Base-by-base conservation (phyloP, 306 rosid genomes). In the Sindora glabra region DNA sequence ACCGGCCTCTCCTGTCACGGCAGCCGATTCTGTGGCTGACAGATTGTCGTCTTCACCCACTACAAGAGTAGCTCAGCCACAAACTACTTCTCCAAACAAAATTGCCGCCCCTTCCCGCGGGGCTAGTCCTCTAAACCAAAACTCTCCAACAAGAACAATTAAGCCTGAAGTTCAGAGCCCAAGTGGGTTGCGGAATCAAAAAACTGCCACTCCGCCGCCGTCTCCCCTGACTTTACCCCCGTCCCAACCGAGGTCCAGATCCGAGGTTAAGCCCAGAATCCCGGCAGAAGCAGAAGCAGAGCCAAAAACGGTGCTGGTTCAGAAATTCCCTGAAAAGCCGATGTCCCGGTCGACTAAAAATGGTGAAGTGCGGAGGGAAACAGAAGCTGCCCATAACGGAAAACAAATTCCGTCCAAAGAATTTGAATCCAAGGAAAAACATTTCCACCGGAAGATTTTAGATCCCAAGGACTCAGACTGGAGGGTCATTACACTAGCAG, bases 151-250 rank as follows among this genome's bases (percentile, higher is more conserved):
- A n/a, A n/a, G n/a, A n/a, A n/a, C n/a, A n/a, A n/a, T n/a, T n/a
- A n/a, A n/a, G n/a, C n/a, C n/a, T n/a, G n/a, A n/a, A 1, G 50
- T 36, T 59, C 57, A 30, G 7, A 70, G 73, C 75, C 68, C 79
- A 45, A 63, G 52, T n/a, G 75, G 58, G 14, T 75, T 89, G 0
- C 79, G 79, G 0, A 77, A 63, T 40, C 8, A 26, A 24, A 77
- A 65, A 19, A 39, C 32, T 29, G 34, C 34, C 69, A 44, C 75
- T 14, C 73, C 80, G 23, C 94, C 81, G 2, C 94, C 86, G 3
- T 84, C 95, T 70, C 94, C 95, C 26, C 67, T 74, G 36, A 58
- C 41, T 7, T 83, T 85, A 8, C 89, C 97, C 16, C 81, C 81
- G 16, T 59, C 92, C 22, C 84, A 81, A 27, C 5, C 72, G 8